Evolutionary conservation across 768 basidiomycete species (phyloP).

Genomic region (Rhodotorula graminis): DNA sequence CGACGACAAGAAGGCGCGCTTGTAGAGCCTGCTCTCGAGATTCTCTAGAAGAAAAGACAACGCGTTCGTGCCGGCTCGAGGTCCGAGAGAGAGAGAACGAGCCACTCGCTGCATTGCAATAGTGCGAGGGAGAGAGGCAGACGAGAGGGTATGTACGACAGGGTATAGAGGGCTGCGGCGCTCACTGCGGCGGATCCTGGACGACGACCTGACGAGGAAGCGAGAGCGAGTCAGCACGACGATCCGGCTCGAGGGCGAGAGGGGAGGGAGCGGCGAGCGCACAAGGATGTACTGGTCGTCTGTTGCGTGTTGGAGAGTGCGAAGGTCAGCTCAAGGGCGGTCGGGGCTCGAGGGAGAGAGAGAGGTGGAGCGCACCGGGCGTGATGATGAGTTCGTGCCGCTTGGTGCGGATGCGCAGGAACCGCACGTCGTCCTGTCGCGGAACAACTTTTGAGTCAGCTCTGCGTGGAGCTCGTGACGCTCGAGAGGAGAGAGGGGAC

Average conservation of each 20-base stretch:
- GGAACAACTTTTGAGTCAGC: not conserved
- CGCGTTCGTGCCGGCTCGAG: too few species aligned
- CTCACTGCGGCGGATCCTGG: slow-evolving; percentile 22
- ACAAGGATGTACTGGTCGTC: slow-evolving; percentile 47
- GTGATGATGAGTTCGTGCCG: slow-evolving; percentile 51
- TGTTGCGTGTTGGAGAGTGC: slow-evolving; percentile 20
- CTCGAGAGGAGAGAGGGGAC: slow-evolving; percentile 10
- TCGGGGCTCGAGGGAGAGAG: too few species aligned
- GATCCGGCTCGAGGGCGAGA: too few species aligned
- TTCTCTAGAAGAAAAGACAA: too few species aligned
- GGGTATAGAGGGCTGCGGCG: not conserved
- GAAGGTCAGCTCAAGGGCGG: too few species aligned
- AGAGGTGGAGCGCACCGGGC: slow-evolving; percentile 48
- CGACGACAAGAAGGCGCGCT: slow-evolving; percentile 3
- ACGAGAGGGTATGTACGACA: not conserved
- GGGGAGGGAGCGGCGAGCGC: not conserved
- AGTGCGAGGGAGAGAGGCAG: too few species aligned
- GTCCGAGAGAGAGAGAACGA: not conserved
- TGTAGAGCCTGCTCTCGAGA: not conserved
- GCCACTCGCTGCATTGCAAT: not conserved
- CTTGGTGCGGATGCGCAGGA: slow-evolving; percentile 50
- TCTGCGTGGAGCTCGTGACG: too few species aligned
- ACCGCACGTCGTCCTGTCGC: slow-evolving; percentile 47
- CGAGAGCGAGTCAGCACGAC: not conserved
- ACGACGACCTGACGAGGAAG: slow-evolving; percentile 14